Base-by-base conservation (phyloP, 2,329 filamentous ascomycete species). In the Fusarium liriodendri region DNA sequence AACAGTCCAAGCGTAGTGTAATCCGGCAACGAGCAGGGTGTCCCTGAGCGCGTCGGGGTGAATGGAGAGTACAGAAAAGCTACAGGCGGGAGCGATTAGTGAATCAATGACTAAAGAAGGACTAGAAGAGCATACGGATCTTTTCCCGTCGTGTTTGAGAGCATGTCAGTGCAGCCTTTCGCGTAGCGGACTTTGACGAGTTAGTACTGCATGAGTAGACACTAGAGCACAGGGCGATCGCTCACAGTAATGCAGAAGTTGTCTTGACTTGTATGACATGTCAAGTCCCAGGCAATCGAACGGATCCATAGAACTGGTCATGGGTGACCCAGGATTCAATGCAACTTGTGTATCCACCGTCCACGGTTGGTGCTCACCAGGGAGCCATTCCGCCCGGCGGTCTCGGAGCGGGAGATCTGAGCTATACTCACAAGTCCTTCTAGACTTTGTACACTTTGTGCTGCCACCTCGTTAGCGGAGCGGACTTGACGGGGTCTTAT, bases 281-380 rank as follows among this genome's bases (percentile, higher is more conserved):
- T 71, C 61, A 11, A 79, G 45, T 1, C 74, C 70, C 11, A 78
- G 40, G 2, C 67, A 70, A 16, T 75, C 77, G 10, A 78, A 78
- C 0, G 72, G 69, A 7, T 73, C 74, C 10, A 73, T 60, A 4
- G 73, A 58, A n/a, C 64, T 71, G 0, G 50, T 47, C 3, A 66
- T 47, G 1, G 55, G 47, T 0, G 70, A 64, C 2, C 42, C 14
- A 4, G 13, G 35, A 4, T 50, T 22, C 3, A 66, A 4, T 22
- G 60, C 38, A 7, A 11, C 11, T 5, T 64, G 58, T 1, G 45
- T 11, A 13, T 38, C 27, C 13, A 76, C 11, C 1, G 59, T 13
- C 77, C 77, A 78, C 4, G 77, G 76, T 5, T 72, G 69, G 33
- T 78, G 77, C 40, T 78, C 64, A 5, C 77, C 77, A 0, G 77